These are phyloP conservation scores for Paspalum vaginatum DNA, from an alignment of 176 grass and related monocot genomes.

Conservation along the genomic window DNA sequence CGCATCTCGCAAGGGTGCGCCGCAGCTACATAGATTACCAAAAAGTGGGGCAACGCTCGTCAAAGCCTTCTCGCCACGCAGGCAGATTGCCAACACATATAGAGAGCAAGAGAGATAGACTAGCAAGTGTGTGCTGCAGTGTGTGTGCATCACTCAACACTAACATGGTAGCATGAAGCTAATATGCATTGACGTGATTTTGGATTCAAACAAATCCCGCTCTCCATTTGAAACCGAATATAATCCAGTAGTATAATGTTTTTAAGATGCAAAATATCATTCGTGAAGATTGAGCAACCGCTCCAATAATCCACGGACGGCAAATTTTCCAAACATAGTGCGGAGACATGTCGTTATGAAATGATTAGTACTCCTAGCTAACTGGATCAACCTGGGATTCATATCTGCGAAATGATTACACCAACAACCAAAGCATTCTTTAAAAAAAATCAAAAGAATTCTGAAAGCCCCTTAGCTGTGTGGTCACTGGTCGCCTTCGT, in stretches of 20 bases:
- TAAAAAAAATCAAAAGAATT: background rate
- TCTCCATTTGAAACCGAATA: background rate
- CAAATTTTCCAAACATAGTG: background rate
- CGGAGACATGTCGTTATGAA: background rate
- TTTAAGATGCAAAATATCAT: background rate
- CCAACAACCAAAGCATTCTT: conserved; percentile 13
- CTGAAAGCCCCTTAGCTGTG: conserved; percentile 37
- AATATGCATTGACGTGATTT: background rate
- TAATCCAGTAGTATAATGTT: background rate
- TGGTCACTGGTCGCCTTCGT: conserved; percentile 56
- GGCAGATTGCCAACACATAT: background rate
- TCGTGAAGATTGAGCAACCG: background rate
- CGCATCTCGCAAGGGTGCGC: background rate
- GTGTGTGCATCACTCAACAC: too few relatives aligned
- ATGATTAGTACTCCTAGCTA: conserved; percentile 23
- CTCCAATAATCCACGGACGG: background rate
- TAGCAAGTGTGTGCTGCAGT: too few relatives aligned
- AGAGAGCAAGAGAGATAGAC: too few relatives aligned
- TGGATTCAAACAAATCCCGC: background rate
- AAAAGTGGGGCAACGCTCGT: background rate
- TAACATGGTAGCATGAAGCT: too few relatives aligned
- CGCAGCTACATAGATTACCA: background rate
- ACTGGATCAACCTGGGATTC: conserved; percentile 2
- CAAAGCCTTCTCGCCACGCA: too few relatives aligned
- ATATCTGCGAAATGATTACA: conserved; percentile 39